A percentile compares a stretch with the other conserved stretches of the same genome.
These are phyloP conservation scores for Penicillium sp. DNA, from an alignment of 2,329 filamentous ascomycete species.

Conservation along the genomic window DNA sequence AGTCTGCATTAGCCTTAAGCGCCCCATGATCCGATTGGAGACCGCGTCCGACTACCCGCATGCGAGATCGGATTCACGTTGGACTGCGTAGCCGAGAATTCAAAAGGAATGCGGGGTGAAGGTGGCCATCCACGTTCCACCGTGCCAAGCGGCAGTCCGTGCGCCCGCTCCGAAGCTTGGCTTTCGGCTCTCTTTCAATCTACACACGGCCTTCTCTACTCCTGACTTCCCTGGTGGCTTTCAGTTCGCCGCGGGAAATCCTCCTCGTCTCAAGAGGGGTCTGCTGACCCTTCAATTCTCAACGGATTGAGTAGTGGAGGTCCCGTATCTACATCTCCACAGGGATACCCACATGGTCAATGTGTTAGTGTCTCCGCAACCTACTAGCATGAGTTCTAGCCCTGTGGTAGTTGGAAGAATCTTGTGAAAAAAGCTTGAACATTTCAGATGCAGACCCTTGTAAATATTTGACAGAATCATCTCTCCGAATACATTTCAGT, in stretches of 20 bases:
- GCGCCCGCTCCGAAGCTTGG: conserved; percentile 2
- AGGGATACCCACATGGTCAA: not conserved
- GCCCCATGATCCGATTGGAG: not conserved
- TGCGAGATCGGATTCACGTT: not conserved
- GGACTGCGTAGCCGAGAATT: not conserved
- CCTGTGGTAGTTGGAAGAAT: too few relatives aligned
- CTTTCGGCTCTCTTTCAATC: not conserved
- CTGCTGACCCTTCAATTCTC: not conserved
- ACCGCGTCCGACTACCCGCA: not conserved
- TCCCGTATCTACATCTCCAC: not conserved
- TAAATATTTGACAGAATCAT: too few relatives aligned
- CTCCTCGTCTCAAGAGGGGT: not conserved
- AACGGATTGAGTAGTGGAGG: not conserved
- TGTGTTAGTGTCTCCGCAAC: not conserved
- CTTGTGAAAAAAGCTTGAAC: too few relatives aligned
- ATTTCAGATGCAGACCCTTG: too few relatives aligned
- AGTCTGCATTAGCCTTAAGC: not conserved
- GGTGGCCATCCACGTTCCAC: not conserved
- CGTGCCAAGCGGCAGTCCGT: not conserved
- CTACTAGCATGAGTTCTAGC: not conserved
- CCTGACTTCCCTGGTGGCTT: not conserved
- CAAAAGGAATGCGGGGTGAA: not conserved
- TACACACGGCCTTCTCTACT: not conserved
- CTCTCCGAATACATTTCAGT: not conserved
- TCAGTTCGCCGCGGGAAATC: not conserved